These are phyloP conservation scores for Spathaspora sp. DNA, from an alignment of 1,139 yeast genomes.

Conservation along the genomic window DNA sequence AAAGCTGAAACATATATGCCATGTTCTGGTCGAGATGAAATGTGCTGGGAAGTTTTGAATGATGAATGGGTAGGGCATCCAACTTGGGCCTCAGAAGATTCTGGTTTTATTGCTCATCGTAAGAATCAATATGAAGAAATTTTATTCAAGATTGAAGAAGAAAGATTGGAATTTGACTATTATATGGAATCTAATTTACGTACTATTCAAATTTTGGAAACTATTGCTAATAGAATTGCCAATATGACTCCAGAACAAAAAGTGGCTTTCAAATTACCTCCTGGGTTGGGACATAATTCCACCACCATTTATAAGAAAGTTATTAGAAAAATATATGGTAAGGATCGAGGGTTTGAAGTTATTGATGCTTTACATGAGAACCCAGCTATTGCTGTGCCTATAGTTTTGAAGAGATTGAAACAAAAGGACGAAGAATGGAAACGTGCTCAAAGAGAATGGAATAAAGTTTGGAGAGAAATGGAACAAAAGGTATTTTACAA, in stretches of 20 bases:
- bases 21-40: slow-evolving; percentile 96
- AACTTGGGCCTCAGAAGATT: slow-evolving; percentile 99
- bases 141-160: slow-evolving; percentile 92
- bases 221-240: slow-evolving; percentile 91
- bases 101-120: slow-evolving; percentile 96
- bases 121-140: slow-evolving; percentile 97
- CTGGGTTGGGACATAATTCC: slow-evolving; percentile 90
- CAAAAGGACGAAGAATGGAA: slow-evolving; percentile 99
- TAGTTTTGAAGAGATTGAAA: slow-evolving; percentile 85
- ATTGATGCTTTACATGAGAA: slow-evolving; percentile 93
- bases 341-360: slow-evolving; percentile 93
- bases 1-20: slow-evolving; percentile 96
- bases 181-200: slow-evolving; percentile 93
- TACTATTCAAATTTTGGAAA: slow-evolving; percentile 92
- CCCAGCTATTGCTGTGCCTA: slow-evolving; percentile 94
- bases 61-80: slow-evolving; percentile 99
- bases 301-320: slow-evolving; percentile 91
- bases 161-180: slow-evolving; percentile 93
- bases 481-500: slow-evolving; percentile 94
- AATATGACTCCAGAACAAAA: slow-evolving; percentile 92
- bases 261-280: slow-evolving; percentile 80
- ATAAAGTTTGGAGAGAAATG: slow-evolving; percentile 97
- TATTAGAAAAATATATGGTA: slow-evolving; percentile 87
- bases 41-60: slow-evolving; percentile 98
- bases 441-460: slow-evolving; percentile 98